A percentile compares a stretch with the other conserved stretches of the same genome.
Evolutionary conservation across 2,329 filamentous ascomycete genomes (phyloP).

Genomic region (Alternaria panax): DNA sequence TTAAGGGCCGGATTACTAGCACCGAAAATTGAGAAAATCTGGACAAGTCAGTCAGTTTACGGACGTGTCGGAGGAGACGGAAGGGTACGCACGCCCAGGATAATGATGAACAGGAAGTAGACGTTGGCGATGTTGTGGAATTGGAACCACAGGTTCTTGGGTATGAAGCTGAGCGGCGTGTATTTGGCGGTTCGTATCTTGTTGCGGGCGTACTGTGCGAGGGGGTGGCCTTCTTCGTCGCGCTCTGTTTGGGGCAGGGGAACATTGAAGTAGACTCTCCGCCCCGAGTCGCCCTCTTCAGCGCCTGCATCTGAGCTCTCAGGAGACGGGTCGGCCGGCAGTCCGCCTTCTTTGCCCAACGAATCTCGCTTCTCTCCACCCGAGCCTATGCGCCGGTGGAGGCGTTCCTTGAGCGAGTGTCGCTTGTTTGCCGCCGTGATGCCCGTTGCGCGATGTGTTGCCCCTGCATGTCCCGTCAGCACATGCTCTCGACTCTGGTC

Average conservation of each 20-base stretch:
- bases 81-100: slow-evolving; percentile 78
- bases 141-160: slow-evolving; percentile 96
- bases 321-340: slow-evolving; percentile 53
- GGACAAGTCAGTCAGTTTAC: slow-evolving; percentile 31
- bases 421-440: slow-evolving; percentile 81
- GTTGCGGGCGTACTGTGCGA: slow-evolving; percentile 78
- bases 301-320: slow-evolving; percentile 51
- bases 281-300: slow-evolving; percentile 47
- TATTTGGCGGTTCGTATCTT: slow-evolving; percentile 99
- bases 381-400: slow-evolving; percentile 67
- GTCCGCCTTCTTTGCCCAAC: slow-evolving; percentile 46
- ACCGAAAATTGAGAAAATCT: slow-evolving; percentile 98
- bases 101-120: slow-evolving; percentile 96
- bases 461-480: slow-evolving; percentile 60
- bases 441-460: slow-evolving; percentile 84
- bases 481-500: not conserved
- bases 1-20: slow-evolving; percentile 88
- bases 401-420: slow-evolving; percentile 78
- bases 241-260: slow-evolving; percentile 76
- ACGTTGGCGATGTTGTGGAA: slow-evolving; percentile 99
- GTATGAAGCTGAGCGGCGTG: slow-evolving; percentile 90
- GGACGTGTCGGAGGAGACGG: slow-evolving; percentile 13
- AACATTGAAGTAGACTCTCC: slow-evolving; percentile 84
- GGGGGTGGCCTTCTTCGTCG: slow-evolving; percentile 81
- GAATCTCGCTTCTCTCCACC: slow-evolving; percentile 69